These are phyloP conservation scores for Tardiomyces digboiensis DNA, from an alignment of 1,139 yeast genomes.

Conservation along the genomic window DNA sequence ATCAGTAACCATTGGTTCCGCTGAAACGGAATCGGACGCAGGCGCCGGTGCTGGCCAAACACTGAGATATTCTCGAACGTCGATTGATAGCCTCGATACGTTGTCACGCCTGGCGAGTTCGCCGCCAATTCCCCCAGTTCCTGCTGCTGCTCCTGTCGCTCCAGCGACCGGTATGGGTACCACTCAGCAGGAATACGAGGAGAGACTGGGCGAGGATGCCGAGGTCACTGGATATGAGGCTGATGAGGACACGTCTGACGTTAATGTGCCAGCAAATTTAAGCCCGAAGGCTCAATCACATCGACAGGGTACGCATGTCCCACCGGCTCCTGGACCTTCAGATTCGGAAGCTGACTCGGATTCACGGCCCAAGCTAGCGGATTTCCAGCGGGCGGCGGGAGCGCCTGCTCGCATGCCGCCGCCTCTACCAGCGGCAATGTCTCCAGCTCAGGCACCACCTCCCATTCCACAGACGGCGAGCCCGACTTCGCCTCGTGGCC, in stretches of 20 bases:
- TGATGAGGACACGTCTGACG: conserved; percentile 37
- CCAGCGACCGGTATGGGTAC: not conserved
- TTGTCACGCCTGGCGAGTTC: not conserved
- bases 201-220: not conserved
- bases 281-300: conserved; percentile 2
- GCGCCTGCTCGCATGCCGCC: conserved; percentile 2
- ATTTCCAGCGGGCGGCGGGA: not conserved
- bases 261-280: conserved; percentile 11
- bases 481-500: conserved; percentile 1
- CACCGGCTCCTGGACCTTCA: too few species aligned
- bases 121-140: conserved; percentile 2
- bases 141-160: conserved; percentile 11
- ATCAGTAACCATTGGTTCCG: conserved; percentile 7
- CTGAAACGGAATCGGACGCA: not conserved
- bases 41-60: conserved; percentile 6
- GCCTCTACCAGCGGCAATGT: not conserved
- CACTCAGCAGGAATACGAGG: not conserved
- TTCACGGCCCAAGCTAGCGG: not conserved
- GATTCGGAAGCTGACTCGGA: conserved; percentile 6
- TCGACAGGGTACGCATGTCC: too few species aligned
- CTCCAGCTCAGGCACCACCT: not conserved
- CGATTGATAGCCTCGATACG: not conserved
- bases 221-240: conserved; percentile 43
- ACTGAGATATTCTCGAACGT: conserved; percentile 12
- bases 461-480: not conserved